Base-by-base conservation (phyloP, 2,329 filamentous ascomycete genomes). In the Dactylonectria macrodidyma region DNA sequence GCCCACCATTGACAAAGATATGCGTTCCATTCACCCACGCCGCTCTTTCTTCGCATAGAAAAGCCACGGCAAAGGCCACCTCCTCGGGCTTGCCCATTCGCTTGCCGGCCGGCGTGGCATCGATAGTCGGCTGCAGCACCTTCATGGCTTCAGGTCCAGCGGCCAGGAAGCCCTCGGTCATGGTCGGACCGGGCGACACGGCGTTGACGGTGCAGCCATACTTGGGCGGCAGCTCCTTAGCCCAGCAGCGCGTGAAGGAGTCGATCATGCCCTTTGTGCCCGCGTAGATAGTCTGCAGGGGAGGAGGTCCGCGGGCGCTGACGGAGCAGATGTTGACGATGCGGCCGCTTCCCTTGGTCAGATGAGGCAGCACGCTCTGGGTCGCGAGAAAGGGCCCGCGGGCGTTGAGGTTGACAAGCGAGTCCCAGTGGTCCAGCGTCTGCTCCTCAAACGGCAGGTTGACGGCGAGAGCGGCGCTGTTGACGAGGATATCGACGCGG, bases 261-360 rank as follows among this genome's bases (percentile, higher is more conserved):
- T 86, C 84, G 1, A 85, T 78, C 82, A 85, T 85, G n/a, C 82
- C 83, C 71, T 86, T 86, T 9, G 82, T 85, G 0, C 84, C 84
- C 3, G 83, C 82, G 71, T 86, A 86, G 65, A 86, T 83, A n/a
- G 83, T 85, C 69, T 71, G 72, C 10, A 80, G 62, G 7, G 81
- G 80, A 77, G 78, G 16, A 69, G 80, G 6, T 79, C 60, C 63
- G 75, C 34, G 81, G 75, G 14, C 79, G 80, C 38, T 81, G 1
- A 66, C 78, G 62, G 78, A 81, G 33, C 75, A 78, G 55, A 86
- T 83, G 66, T 85, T 85, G 71, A 86, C 75, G 59, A 85, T 85
- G 10, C 84, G 78, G 1, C 78, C 76, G 22, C 77, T 76, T 16
- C 59, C 69, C 52, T 52, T 71, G 2, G 81, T 75, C 1, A 86